These are phyloP conservation scores for Dryadomyces sulphureus DNA, from an alignment of 2,329 filamentous ascomycete genomes.

Conservation along the genomic window DNA sequence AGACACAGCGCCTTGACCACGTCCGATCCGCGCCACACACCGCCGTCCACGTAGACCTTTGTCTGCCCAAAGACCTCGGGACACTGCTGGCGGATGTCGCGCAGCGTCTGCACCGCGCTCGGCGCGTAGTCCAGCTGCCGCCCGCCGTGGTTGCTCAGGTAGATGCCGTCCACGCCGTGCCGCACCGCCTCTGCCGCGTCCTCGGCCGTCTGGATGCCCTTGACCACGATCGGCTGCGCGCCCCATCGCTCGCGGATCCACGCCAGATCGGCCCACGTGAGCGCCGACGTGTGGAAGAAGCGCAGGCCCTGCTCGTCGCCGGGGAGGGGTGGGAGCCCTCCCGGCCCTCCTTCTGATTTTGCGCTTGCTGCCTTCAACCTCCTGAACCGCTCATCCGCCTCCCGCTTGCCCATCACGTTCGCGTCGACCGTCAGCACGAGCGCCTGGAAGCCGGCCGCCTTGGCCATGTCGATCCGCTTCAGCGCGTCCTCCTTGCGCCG, in stretches of 20 bases:
- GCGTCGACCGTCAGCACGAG: conserved; percentile 8
- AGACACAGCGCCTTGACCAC: conserved; percentile 31
- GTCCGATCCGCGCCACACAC: conserved; percentile 29
- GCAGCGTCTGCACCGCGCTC: conserved; percentile 25
- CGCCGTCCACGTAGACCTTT: conserved; percentile 33
- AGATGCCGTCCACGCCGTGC: conserved; percentile 26
- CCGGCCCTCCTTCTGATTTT: not conserved
- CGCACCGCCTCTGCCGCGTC: conserved; percentile 22
- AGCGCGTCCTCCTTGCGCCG: not conserved
- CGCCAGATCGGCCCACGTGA: conserved; percentile 40
- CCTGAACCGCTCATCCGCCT: conserved; percentile 3
- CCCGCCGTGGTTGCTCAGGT: conserved; percentile 36
- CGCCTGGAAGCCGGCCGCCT: conserved; percentile 4
- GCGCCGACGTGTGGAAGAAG: not conserved
- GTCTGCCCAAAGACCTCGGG: conserved; percentile 26
- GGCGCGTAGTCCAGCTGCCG: conserved; percentile 32
- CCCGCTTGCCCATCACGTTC: conserved; percentile 7
- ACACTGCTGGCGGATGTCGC: conserved; percentile 27
- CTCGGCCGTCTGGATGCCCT: conserved; percentile 18
- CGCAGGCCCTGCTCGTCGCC: conserved; percentile 1
- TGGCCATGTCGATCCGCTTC: conserved; percentile 5
- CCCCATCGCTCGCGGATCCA: conserved; percentile 44
- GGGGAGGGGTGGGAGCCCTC: conserved; percentile 1
- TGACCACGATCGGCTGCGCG: conserved; percentile 24
- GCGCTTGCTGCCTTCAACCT: not conserved